Conservation (phyloP, 129 eudicot genomes). For the Escallonia rubra region DNA sequence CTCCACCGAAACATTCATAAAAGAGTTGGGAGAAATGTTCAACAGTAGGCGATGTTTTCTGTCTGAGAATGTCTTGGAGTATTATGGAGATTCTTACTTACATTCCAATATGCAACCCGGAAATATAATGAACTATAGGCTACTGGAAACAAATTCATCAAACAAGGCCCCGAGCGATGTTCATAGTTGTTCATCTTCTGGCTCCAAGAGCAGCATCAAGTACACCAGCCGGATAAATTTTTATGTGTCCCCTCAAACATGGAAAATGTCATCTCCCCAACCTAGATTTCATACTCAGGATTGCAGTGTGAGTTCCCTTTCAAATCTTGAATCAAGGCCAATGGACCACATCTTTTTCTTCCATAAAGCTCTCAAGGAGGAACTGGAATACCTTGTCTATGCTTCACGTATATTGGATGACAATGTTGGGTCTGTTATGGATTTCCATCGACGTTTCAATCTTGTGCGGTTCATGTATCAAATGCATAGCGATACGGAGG, state of each 20-base stretch:
- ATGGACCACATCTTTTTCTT: constrained; percentile 74
- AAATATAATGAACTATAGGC: constrained; percentile 11
- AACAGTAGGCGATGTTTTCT: constrained; percentile 44
- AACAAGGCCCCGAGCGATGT: constrained; percentile 8
- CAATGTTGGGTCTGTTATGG: constrained; percentile 34
- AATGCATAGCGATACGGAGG: constrained; percentile 73
- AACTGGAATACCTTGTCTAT: constrained; percentile 53
- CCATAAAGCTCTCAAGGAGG: constrained; percentile 80
- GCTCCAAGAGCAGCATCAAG: constrained; percentile 19
- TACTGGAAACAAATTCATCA: constrained; percentile 14
- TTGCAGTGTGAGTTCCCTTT: constrained; percentile 17
- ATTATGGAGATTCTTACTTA: constrained; percentile 13
- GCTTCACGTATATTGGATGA: constrained; percentile 55
- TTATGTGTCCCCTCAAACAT: constrained; percentile 45
- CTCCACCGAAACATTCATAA: constrained; percentile 45
- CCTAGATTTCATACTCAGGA: constrained; percentile 25
- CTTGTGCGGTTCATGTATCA: constrained; percentile 47
- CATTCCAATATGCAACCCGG: constrained; percentile 16
- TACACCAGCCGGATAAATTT: constrained; percentile 45
- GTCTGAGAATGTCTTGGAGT: constrained; percentile 35
- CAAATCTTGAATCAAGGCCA: constrained; percentile 56
- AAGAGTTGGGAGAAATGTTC: constrained; percentile 55
- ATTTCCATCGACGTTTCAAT: constrained; percentile 54
- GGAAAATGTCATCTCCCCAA: constrained; percentile 26
- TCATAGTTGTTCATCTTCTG: constrained; percentile 35